A percentile compares a stretch with the other conserved stretches of the same genome.
These are phyloP conservation scores for Aspergillus brasiliensis DNA, from an alignment of 2,329 filamentous ascomycete species.

Conservation along the genomic window DNA sequence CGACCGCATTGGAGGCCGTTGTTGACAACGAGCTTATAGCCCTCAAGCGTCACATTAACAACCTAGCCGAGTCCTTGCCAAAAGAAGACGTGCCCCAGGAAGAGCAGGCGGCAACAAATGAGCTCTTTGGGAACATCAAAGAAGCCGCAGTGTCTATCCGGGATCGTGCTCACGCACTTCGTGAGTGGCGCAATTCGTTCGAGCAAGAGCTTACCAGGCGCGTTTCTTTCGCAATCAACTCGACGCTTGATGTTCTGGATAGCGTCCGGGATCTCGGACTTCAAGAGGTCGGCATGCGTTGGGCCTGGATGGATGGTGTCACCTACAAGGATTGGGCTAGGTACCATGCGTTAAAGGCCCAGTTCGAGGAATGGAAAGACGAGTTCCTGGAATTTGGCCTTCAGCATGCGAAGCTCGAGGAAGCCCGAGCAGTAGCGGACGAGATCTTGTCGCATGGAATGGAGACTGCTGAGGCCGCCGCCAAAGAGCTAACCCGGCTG, in stretches of 20 bases:
- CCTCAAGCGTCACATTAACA: constrained; percentile 69
- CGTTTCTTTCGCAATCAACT: constrained; percentile 72
- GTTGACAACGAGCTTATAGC: constrained; percentile 64
- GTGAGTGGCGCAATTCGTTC: constrained; percentile 74
- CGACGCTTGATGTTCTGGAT: constrained; percentile 79
- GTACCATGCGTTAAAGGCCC: constrained; percentile 83
- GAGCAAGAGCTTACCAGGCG: constrained; percentile 69
- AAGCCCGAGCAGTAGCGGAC: constrained; percentile 67
- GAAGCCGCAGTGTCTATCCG: constrained; percentile 72
- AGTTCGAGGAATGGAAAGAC: constrained; percentile 80
- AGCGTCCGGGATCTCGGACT: constrained; percentile 80
- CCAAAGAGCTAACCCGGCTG: constrained; percentile 75
- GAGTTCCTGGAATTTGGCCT: constrained; percentile 78
- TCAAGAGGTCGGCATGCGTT: constrained; percentile 87
- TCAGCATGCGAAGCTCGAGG: constrained; percentile 68
- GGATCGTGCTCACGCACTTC: constrained; percentile 73
- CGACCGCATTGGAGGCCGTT: constrained; percentile 69
- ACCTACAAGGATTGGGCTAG: constrained; percentile 98
- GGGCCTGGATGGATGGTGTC: constrained; percentile 93
- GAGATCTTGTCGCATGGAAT: constrained; percentile 79
- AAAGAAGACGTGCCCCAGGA: constrained; percentile 58
- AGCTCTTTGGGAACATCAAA: constrained; percentile 61
- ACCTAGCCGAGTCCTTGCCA: constrained; percentile 57
- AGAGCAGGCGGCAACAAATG: constrained; percentile 54
- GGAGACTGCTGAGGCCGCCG: constrained; percentile 74